Base-by-base conservation (phyloP, 1,139 yeast species). In the Sugiyamaella sp. region DNA sequence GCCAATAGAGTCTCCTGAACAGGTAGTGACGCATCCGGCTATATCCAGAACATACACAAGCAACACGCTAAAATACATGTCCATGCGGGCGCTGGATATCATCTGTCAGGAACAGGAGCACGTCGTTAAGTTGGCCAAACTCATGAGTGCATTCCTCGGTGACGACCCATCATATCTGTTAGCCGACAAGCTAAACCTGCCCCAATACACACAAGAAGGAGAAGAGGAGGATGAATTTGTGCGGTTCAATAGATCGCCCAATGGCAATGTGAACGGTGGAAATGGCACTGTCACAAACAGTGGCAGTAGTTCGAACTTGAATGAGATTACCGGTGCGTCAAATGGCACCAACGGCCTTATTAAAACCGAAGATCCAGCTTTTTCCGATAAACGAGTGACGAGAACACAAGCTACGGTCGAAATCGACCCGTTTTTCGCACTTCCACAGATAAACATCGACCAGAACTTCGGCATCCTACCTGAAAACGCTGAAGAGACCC, bases 1-100 rank as follows among this genome's bases (percentile, higher is more conserved):
- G 10, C 97, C 98, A 0, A 80, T 93, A 20, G 76, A 81, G 14
- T 87, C 88, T 57, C 95, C 97, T 0, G 79, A 89, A 12, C 97
- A 93, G 64, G 72, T 91, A 2, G 81, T 87, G 1, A 77, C 79
- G 1, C 93, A 89, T 64, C 85, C 85, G 5, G 82, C 90, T 0
- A 75, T 89, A 17, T 79, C 82, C 56, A 80, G 78, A 57, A 86
- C 95, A 0, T 93, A 80, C 67, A 74, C 73, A 58, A 71, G 81
- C 66, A 63, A 79, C 60, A 77, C 79, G 9, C 65, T 84, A 59
- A 75, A 71, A 63, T 77, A 73, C 29, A 69, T 91, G 61, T 86
- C 96, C 0, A 73, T 74, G 38, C 89, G 89, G 59, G 82, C 93
- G 37, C 81, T 91, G 42, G 86, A 86, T 53, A 74, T 85, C 57